Evolutionary conservation across 202 grass and related monocot genomes (phyloP), one percentile per base, ranked within the genome.

Genomic region (Eragrostis tef): DNA sequence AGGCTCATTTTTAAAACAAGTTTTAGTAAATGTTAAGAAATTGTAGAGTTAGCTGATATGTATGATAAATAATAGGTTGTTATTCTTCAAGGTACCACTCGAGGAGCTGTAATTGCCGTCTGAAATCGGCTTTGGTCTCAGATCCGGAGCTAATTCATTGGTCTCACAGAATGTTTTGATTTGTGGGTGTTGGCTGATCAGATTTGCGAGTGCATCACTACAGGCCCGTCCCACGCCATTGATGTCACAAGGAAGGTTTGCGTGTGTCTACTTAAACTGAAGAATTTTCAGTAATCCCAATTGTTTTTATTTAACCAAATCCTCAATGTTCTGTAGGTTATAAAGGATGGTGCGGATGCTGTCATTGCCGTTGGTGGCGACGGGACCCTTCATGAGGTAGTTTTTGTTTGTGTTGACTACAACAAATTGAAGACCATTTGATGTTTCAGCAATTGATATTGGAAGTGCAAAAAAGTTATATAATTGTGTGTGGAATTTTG

Each of bases 351-450:
- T 3, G 95, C 80, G 61, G 90, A 98, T 82, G 95, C 95, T 0
- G 87, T 98, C 14, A 91, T 98, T 6, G 95, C 95, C 67, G 92
- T 98, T 62, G 92, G 95, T 65, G 95, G 95, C 7, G 95, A 98
- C 63, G 95, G 95, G 57, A 98, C 95, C 8, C 90, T 98, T 91
- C 95, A 98, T 83, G 95, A 98, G 95, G 92, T 98, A 75, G 65
- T 77, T 4, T n/a, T 34, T 71, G 67, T 14, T 26, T 67, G 0
- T 9, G 12, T 11, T 87, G 26, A 21, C 47, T 44, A n/a, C n/a
- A 19, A n/a, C 11, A 66, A 64, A 27, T 27, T 56, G 15, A 39
- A 58, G 11, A 41, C 58, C 64, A 14, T 78, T 31, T 57, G 11
- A 1, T 4, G 21, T 73, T 67, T 66, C n/a, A 31, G 14, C 4